phyloP scores from a whole-genome alignment of 2,329 filamentous ascomycete species.

The Aspergillus fumigatiaffinis region DNA sequence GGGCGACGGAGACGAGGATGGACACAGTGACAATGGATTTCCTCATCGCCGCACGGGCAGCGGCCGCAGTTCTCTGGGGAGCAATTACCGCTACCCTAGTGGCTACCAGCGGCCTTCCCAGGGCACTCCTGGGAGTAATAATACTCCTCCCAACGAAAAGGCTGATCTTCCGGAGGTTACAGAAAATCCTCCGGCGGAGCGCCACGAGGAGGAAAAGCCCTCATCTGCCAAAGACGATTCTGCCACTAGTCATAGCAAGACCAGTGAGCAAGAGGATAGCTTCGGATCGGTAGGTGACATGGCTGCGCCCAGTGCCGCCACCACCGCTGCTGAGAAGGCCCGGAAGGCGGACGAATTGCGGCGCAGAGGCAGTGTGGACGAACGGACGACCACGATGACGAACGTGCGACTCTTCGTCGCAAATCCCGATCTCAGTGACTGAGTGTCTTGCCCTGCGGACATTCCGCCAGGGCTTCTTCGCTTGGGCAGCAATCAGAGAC shows the following conservation, averaged over 20 bases:
- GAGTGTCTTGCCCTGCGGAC: not conserved
- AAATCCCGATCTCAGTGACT: constrained; percentile 46
- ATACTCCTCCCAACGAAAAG: constrained; percentile 49
- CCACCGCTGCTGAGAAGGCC: constrained; percentile 35
- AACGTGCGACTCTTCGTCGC: constrained; percentile 45
- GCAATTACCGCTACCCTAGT: constrained; percentile 41
- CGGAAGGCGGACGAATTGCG: constrained; percentile 43
- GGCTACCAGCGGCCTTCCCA: constrained; percentile 41
- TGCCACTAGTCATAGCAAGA: constrained; percentile 28
- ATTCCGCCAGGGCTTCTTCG: not conserved
- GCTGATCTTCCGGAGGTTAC: constrained; percentile 40
- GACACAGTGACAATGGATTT: constrained; percentile 35
- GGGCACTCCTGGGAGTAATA: constrained; percentile 48
- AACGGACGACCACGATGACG: constrained; percentile 46
- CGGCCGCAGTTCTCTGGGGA: constrained; percentile 55
- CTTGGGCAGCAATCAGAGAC: not conserved
- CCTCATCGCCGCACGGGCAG: constrained; percentile 55
- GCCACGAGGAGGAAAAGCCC: constrained; percentile 25
- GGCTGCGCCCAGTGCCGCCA: constrained; percentile 40
- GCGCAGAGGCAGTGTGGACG: constrained; percentile 47
- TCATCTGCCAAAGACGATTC: constrained; percentile 25
- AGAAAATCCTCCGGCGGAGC: constrained; percentile 34
- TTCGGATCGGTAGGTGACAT: constrained; percentile 55
- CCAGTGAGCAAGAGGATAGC: constrained; percentile 46
- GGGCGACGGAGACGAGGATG: constrained; percentile 74